Base-by-base conservation (phyloP, 2,329 filamentous ascomycete genomes). In the Nothophaeocryptopus gaeumannii region DNA sequence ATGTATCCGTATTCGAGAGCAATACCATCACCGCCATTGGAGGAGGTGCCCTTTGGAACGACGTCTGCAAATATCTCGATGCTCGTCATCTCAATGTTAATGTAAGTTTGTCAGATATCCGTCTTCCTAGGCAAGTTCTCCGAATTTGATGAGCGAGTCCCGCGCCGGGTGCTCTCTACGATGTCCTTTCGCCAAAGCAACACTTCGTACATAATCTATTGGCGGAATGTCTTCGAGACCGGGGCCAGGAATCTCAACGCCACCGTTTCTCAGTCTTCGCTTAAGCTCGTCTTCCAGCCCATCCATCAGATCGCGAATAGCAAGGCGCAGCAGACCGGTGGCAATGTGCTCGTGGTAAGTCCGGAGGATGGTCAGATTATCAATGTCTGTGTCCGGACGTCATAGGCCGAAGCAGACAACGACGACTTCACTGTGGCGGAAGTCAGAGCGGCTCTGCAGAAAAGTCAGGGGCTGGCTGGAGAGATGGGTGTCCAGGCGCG, bases 371-470 rank as follows among this genome's bases (percentile, higher is more conserved):
- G 35, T 2, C 20, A 26, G 5, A 11, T 50, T 2, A 36, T 50
- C 2, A 50, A 50, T 30, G 14, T 33, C 41, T 14, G 35, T 7
- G 35, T 26, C 32, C 14, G 15, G 10, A 34, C 42, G 7, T 45
- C 14, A 40, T 62, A 56, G 58, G 39, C 30, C 10, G 45, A 53
- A 36, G 43, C 50, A 9, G 41, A 45, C 8, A 57, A 60, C 34
- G 56, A 59, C 29, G 54, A 56, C 8, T 14, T 34, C 33, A 50
- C 60, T 7, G 44, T 56, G 26, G 30, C 12, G 3, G 50, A 53
- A 20, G 38, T 39, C 30, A 47, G 48, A 31, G 40, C 11, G 12
- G 10, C 13, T 8, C 33, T 45, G 9, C 10, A 32, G 8, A 20
- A 20, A 7, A 34, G 32, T 8, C 30, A 36, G 15, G 14, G 10